Evolutionary conservation across 2,329 filamentous ascomycete genomes (phyloP).

Genomic region (Aspergillus udagawae): DNA sequence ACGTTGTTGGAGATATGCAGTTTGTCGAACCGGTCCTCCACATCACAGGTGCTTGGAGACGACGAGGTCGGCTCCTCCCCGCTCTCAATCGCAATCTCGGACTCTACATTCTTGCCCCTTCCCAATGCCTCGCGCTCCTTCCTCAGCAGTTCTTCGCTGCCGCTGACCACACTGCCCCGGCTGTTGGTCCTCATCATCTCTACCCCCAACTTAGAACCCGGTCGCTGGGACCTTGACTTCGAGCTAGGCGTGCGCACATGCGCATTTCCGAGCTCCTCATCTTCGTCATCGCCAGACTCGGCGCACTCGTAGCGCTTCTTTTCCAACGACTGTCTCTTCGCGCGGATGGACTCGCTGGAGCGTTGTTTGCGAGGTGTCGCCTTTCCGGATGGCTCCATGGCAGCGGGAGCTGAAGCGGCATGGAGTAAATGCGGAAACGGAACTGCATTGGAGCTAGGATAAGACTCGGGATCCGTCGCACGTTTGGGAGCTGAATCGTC

Average conservation of each 20-base stretch:
- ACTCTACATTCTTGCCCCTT: conserved; percentile 20
- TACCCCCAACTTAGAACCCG: conserved; percentile 84
- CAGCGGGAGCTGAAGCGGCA: conserved; percentile 62
- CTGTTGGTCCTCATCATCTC: conserved; percentile 99
- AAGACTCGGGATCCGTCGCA: conserved; percentile 18
- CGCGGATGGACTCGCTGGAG: conserved; percentile 68
- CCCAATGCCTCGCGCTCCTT: conserved; percentile 34
- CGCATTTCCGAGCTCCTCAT: conserved; percentile 73
- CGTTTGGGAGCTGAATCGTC: conserved; percentile 45
- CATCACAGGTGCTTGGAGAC: conserved; percentile 14
- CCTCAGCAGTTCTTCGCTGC: conserved; percentile 37
- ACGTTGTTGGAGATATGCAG: conserved; percentile 34
- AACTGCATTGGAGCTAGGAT: conserved; percentile 15
- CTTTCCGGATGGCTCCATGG: conserved; percentile 51
- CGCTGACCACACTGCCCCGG: conserved; percentile 68
- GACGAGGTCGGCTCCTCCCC: conserved; percentile 23
- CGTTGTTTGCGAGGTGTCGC: conserved; percentile 58
- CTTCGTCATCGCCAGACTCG: conserved; percentile 91
- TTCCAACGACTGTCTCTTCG: conserved; percentile 71
- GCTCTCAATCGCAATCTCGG: conserved; percentile 14
- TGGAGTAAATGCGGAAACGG: conserved; percentile 54
- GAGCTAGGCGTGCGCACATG: conserved; percentile 50
- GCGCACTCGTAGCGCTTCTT: conserved; percentile 68
- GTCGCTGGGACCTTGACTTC: conserved; percentile 52
- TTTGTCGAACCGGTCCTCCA: conserved; percentile 31